These are phyloP conservation scores for Metschnikowia drakensbergensis DNA, from an alignment of 805 yeast genomes.

Conservation along the genomic window DNA sequence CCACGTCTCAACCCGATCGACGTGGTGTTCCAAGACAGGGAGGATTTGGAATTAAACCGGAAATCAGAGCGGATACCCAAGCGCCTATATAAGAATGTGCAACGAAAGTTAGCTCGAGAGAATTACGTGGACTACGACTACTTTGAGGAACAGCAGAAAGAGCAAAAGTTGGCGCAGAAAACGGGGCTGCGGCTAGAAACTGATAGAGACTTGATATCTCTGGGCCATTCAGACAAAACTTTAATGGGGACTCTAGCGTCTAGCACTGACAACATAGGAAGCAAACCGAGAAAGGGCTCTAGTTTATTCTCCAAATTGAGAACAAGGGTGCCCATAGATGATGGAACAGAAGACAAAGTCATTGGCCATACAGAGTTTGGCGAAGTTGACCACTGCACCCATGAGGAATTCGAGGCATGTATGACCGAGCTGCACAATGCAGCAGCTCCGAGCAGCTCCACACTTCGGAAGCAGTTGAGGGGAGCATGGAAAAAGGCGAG, in stretches of 20 bases:
- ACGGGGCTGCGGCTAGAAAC: slow-evolving; percentile 5
- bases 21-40: slow-evolving; percentile 31
- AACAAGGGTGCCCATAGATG: background rate
- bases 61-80: slow-evolving; percentile 24
- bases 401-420: slow-evolving; percentile 5
- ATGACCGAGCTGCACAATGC: background rate
- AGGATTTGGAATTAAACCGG: slow-evolving; percentile 20
- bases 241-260: background rate
- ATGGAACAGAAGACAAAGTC: background rate
- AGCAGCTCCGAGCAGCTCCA: background rate
- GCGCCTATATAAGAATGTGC: slow-evolving; percentile 20
- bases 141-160: slow-evolving; percentile 21
- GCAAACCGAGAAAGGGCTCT: background rate
- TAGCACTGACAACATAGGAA: background rate
- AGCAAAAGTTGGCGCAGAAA: slow-evolving; percentile 8
- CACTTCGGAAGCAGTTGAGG: slow-evolving; percentile 4
- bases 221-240: background rate
- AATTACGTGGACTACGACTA: slow-evolving; percentile 36
- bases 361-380: background rate
- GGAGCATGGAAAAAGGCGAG: slow-evolving; percentile 3
- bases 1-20: slow-evolving; percentile 40
- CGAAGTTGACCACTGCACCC: background rate
- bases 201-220: background rate
- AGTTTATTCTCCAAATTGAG: background rate
- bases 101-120: slow-evolving; percentile 27